These are phyloP conservation scores for Paxillus rubicundulus DNA, from an alignment of 768 basidiomycete species.

Conservation along the genomic window DNA sequence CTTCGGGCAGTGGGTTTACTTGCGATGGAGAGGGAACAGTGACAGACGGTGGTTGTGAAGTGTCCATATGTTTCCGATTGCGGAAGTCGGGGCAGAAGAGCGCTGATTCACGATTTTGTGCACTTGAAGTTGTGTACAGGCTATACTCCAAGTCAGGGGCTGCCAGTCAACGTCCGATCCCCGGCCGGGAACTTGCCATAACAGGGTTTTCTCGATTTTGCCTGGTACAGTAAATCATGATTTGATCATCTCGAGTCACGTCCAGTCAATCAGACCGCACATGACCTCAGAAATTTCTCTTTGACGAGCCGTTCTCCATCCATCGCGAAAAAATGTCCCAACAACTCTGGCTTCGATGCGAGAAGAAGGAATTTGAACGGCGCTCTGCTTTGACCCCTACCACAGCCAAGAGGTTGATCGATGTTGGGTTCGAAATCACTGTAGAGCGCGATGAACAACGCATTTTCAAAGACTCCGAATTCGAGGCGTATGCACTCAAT, in stretches of 20 bases:
- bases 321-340: slow-evolving; percentile 17
- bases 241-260: background rate
- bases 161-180: too few relatives aligned
- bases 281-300: too few relatives aligned
- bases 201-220: too few relatives aligned
- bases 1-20: background rate
- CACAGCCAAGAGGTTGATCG: slow-evolving; percentile 83
- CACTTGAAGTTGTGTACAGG: too few relatives aligned
- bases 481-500: slow-evolving; percentile 69
- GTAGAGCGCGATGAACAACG: slow-evolving; percentile 94
- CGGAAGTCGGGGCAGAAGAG: too few relatives aligned
- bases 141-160: too few relatives aligned
- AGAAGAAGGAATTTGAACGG: slow-evolving; percentile 92
- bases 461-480: slow-evolving; percentile 93
- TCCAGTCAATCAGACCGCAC: background rate
- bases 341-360: slow-evolving; percentile 91
- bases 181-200: too few relatives aligned
- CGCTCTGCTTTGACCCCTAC: slow-evolving; percentile 92
- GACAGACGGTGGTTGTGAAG: background rate
- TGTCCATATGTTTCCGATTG: slow-evolving; percentile 2
- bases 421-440: slow-evolving; percentile 83
- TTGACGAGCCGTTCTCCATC: background rate
- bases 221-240: background rate
- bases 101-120: too few relatives aligned
- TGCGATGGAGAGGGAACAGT: background rate